These are phyloP conservation scores for Talaromyces islandicus DNA, from an alignment of 2,329 filamentous ascomycete species.

Conservation along the genomic window DNA sequence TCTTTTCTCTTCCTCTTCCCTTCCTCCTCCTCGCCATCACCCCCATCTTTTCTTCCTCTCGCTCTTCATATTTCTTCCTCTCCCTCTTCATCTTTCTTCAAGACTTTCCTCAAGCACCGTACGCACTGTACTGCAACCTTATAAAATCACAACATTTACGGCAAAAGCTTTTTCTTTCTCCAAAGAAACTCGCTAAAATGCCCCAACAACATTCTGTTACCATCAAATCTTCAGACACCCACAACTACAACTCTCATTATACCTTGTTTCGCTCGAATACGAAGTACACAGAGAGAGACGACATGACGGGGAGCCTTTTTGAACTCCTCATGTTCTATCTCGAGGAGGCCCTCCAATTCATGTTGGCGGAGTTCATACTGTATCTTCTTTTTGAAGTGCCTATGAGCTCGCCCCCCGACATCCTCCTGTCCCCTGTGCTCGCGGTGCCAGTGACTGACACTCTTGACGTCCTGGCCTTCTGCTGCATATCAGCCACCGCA, in stretches of 20 bases:
- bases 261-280: background rate
- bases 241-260: background rate
- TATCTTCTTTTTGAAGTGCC: background rate
- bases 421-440: slow-evolving; percentile 1
- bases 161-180: background rate
- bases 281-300: background rate
- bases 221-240: background rate
- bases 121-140: background rate
- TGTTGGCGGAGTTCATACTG: background rate
- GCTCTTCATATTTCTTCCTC: background rate
- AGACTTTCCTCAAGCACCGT: background rate
- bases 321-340: background rate
- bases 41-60: too few relatives aligned
- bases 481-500: background rate
- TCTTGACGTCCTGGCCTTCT: background rate
- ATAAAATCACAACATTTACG: background rate
- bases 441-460: background rate
- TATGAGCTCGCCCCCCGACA: background rate
- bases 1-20: background rate
- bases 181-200: background rate
- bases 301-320: background rate
- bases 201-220: background rate
- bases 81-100: background rate
- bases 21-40: background rate
- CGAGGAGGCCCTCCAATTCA: background rate